Evolutionary conservation across 2,329 filamentous ascomycete genomes (phyloP).

Genomic region (Cladosporium sp.): DNA sequence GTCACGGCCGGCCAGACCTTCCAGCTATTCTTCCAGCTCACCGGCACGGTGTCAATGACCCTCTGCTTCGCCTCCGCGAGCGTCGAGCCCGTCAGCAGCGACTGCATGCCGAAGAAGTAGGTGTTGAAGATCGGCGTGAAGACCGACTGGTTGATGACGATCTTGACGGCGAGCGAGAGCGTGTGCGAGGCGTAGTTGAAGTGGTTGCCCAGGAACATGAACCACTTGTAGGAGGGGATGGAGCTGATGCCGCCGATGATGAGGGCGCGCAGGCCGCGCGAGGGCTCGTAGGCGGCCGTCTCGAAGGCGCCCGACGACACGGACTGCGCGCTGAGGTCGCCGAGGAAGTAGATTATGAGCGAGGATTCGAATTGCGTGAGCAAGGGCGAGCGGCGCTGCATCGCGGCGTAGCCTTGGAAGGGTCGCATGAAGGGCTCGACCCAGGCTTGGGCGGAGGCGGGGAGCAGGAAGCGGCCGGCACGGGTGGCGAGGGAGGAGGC

Average conservation of each 20-base stretch:
- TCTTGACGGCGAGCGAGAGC: slow-evolving; percentile 68
- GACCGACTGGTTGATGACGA: slow-evolving; percentile 68
- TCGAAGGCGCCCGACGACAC: slow-evolving; percentile 38
- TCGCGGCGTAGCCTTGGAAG: slow-evolving; percentile 56
- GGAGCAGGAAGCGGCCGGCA: slow-evolving; percentile 27
- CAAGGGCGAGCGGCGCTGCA: slow-evolving; percentile 67
- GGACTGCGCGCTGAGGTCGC: slow-evolving; percentile 70
- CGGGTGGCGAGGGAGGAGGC: slow-evolving; percentile 10
- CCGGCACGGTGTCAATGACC: slow-evolving; percentile 68
- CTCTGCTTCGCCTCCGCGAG: slow-evolving; percentile 60
- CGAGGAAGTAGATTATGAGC: slow-evolving; percentile 70
- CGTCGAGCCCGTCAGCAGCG: slow-evolving; percentile 52
- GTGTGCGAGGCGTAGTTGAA: slow-evolving; percentile 78
- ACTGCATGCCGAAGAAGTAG: slow-evolving; percentile 49
- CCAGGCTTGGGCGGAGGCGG: slow-evolving; percentile 41
- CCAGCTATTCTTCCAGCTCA: slow-evolving; percentile 68
- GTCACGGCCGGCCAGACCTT: slow-evolving; percentile 87
- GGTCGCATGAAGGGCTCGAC: slow-evolving; percentile 41
- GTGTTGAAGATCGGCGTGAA: slow-evolving; percentile 64
- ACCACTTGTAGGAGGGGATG: slow-evolving; percentile 81
- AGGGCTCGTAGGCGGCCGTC: slow-evolving; percentile 55
- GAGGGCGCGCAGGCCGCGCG: slow-evolving; percentile 64
- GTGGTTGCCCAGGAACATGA: slow-evolving; percentile 66
- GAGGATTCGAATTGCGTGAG: slow-evolving; percentile 72
- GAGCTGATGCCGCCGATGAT: slow-evolving; percentile 65